These are phyloP conservation scores for Phylloporus scabripes DNA, from an alignment of 768 basidiomycete genomes.

Conservation along the genomic window DNA sequence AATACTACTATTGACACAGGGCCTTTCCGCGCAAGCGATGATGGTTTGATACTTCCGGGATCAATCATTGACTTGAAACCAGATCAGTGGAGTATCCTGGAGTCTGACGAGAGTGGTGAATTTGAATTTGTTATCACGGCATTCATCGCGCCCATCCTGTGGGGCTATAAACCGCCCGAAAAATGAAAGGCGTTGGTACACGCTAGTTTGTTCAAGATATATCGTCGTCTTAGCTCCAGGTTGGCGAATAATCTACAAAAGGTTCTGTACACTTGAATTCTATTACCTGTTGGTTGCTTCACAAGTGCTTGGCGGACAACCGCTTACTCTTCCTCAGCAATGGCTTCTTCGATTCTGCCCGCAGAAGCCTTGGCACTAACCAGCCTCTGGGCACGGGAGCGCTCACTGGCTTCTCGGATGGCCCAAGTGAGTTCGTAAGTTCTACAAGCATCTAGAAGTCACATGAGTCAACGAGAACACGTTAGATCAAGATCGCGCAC, in stretches of 20 bases:
- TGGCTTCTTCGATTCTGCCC: conserved; percentile 21
- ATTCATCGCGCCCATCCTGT: conserved; percentile 23
- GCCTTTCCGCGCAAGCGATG: conserved; percentile 36
- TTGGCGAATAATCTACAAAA: neutral
- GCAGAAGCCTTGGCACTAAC: conserved; percentile 32
- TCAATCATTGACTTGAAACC: conserved; percentile 34
- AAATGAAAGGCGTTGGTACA: too few relatives aligned
- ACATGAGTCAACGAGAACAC: neutral
- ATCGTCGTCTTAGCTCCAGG: neutral
- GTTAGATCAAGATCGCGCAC: conserved; percentile 32
- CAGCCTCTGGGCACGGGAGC: conserved; percentile 46
- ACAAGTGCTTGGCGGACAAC: neutral
- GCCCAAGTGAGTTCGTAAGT: conserved; percentile 94
- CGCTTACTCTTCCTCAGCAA: conserved; percentile 24
- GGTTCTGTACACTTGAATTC: neutral
- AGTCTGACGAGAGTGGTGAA: conserved; percentile 42
- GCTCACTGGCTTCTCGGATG: conserved; percentile 75
- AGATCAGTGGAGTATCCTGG: conserved; percentile 39
- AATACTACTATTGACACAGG: neutral
- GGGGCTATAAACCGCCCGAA: conserved; percentile 36
- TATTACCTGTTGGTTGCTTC: neutral
- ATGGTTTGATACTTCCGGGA: conserved; percentile 37
- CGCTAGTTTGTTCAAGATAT: too few relatives aligned
- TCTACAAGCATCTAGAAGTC: conserved; percentile 64
- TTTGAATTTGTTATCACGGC: neutral